Conservation (phyloP, 2,329 filamentous ascomycete species). For the Bipolaris oryzae region DNA sequence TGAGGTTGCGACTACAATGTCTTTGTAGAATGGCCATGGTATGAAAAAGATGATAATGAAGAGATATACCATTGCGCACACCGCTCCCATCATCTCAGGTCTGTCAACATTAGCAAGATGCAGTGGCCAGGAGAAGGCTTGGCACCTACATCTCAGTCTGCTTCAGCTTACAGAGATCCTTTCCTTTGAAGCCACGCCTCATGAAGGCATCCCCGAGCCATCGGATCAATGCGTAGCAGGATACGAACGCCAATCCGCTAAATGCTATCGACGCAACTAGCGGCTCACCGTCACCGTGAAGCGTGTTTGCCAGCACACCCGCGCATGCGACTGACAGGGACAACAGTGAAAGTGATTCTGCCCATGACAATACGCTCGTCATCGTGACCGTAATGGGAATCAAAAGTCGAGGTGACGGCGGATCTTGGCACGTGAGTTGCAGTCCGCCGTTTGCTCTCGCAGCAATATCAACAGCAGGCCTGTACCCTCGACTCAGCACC, state of each 20-base stretch:
- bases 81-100: constrained; percentile 94
- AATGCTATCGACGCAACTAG: constrained; percentile 87
- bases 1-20: constrained; percentile 92
- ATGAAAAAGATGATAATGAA: constrained; percentile 89
- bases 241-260: constrained; percentile 80
- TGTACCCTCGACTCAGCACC: constrained; percentile 1
- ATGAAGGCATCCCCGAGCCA: constrained; percentile 94
- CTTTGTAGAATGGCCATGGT: constrained; percentile 97
- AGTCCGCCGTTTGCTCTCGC: constrained; percentile 17
- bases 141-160: constrained; percentile 72
- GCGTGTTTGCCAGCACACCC: constrained; percentile 77
- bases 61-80: constrained; percentile 91
- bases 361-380: constrained; percentile 54
- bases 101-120: constrained; percentile 49
- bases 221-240: constrained; percentile 83
- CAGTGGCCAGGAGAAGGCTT: not conserved
- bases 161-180: constrained; percentile 80
- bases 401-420: constrained; percentile 15
- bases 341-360: constrained; percentile 64
- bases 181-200: constrained; percentile 84
- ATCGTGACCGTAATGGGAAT: constrained; percentile 24
- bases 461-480: constrained; percentile 10
- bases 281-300: constrained; percentile 83
- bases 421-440: constrained; percentile 19
- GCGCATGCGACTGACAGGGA: constrained; percentile 71